These are phyloP conservation scores for Lentinula novae-zelandiae DNA, from an alignment of 1,284 basidiomycete species.

Conservation along the genomic window DNA sequence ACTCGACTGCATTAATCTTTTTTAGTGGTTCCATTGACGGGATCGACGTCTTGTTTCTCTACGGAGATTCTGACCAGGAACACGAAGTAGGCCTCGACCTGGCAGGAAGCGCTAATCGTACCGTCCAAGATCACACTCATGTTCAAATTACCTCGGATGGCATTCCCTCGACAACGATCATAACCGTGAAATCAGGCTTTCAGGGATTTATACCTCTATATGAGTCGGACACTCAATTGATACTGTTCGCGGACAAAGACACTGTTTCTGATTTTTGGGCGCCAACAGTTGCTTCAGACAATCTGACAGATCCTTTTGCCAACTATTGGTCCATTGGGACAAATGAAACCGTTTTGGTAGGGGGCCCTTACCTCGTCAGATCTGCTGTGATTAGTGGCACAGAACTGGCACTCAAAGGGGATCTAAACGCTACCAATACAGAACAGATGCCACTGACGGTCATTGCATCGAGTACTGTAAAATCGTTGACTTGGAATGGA, in stretches of 20 bases:
- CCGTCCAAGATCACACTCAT: not conserved
- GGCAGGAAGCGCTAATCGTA: slow-evolving; percentile 21
- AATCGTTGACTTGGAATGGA: slow-evolving; percentile 69
- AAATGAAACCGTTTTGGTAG: slow-evolving; percentile 47
- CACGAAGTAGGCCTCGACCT: slow-evolving; percentile 55
- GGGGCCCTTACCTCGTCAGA: slow-evolving; percentile 56
- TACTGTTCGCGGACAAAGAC: slow-evolving; percentile 60
- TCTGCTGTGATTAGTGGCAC: slow-evolving; percentile 35
- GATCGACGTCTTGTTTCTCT: slow-evolving; percentile 67
- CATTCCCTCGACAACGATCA: slow-evolving; percentile 37
- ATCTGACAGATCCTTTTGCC: slow-evolving; percentile 27
- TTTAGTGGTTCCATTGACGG: slow-evolving; percentile 65
- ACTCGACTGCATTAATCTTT: slow-evolving; percentile 65
- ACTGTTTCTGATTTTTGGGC: slow-evolving; percentile 60
- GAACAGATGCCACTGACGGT: slow-evolving; percentile 37
- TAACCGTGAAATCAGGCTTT: slow-evolving; percentile 46
- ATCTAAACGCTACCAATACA: slow-evolving; percentile 33
- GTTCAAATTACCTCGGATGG: slow-evolving; percentile 32
- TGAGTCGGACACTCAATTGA: slow-evolving; percentile 61
- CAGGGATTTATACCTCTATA: slow-evolving; percentile 57
- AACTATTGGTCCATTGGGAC: slow-evolving; percentile 50
- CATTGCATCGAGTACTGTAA: slow-evolving; percentile 48
- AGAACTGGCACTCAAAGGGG: slow-evolving; percentile 41
- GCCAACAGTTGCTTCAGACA: slow-evolving; percentile 36
- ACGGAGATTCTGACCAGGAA: slow-evolving; percentile 55